phyloP scores from a whole-genome alignment of 2,329 filamentous ascomycete genomes.

The Cadophora luteo-olivacea region DNA sequence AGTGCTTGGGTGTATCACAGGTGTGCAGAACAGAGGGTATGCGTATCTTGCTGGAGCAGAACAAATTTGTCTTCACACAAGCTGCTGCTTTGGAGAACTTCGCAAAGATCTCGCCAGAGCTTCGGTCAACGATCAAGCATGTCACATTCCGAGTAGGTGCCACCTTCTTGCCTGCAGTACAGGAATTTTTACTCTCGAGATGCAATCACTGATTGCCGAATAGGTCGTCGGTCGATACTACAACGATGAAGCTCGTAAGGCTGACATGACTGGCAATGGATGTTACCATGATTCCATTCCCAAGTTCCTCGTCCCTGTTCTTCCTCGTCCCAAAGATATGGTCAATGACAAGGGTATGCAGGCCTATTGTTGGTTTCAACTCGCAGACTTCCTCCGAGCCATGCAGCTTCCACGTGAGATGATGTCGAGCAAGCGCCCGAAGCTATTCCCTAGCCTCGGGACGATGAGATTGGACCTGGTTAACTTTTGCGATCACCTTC shows the following conservation, averaged over 20 bases:
- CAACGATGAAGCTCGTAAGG: slow-evolving; percentile 51
- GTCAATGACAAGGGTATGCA: slow-evolving; percentile 33
- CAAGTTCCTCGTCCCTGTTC: slow-evolving; percentile 24
- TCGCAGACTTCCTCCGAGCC: slow-evolving; percentile 33
- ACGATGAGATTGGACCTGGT: slow-evolving; percentile 34
- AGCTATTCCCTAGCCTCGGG: slow-evolving; percentile 30
- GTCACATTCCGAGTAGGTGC: slow-evolving; percentile 52
- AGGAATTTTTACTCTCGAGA: too few species aligned
- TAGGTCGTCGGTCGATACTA: slow-evolving; percentile 60
- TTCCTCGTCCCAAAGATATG: slow-evolving; percentile 28
- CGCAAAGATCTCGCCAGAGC: slow-evolving; percentile 50
- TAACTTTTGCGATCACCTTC: slow-evolving; percentile 37
- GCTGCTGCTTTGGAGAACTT: slow-evolving; percentile 57
- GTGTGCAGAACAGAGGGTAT: slow-evolving; percentile 57
- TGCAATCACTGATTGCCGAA: background rate
- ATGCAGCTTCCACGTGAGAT: slow-evolving; percentile 13
- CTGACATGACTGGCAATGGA: slow-evolving; percentile 24
- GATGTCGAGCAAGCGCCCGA: slow-evolving; percentile 16
- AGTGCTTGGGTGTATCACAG: slow-evolving; percentile 59
- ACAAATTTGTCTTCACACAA: slow-evolving; percentile 62
- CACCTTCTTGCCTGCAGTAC: too few species aligned
- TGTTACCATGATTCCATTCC: slow-evolving; percentile 27
- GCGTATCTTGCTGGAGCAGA: slow-evolving; percentile 57
- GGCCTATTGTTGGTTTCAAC: slow-evolving; percentile 37
- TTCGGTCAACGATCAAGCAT: slow-evolving; percentile 53